Evolutionary conservation across 179 eudicot genomes (phyloP), one percentile per base, ranked within the genome.

Genomic region (Monotropa hypopitys): DNA sequence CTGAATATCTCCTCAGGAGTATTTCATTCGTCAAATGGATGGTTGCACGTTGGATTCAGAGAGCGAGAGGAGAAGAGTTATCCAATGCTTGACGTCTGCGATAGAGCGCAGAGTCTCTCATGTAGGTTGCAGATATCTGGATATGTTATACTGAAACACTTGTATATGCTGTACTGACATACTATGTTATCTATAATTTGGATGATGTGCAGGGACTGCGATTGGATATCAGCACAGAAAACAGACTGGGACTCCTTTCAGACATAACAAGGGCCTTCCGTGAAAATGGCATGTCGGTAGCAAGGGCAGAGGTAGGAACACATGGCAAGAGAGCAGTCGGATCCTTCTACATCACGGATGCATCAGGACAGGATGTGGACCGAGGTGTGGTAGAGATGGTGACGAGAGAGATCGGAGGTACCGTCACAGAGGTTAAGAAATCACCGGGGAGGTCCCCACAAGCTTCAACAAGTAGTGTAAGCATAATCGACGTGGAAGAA

Each of bases 61-160:
- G 43, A 63, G 20, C 1, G 92, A 90, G 81, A 86, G 84, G 78
- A 85, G 77, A 8, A 84, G 70, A 78, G 85, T 92, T 50, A 69
- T 76, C 20, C 86, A 88, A 69, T 87, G 96, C 83, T 81, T 94
- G 83, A 78, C 84, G 70, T 94, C 98, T 32, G 92, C 97, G 32
- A 88, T 88, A 9, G 92, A 94, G 82, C 84, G 98, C 53, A 83
- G 98, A 85, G 89, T 77, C 72, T 86, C 98, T 43, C 86, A 89
- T 84, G 98, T 92, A 87, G 15, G 80, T 63, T 30, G 30, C 47
- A 15, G 21, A 45, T 71, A 61, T 49, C 9, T 74, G 56, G 16
- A 72, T 20, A 20, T 46, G 6, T 5, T 13, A 26, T 15, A 35
- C 26, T 49, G 30, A 50, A 12, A 73, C 11, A 51, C 20, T 61